phyloP scores from a whole-genome alignment of 768 basidiomycete species.

The Auriculariales sp. region DNA sequence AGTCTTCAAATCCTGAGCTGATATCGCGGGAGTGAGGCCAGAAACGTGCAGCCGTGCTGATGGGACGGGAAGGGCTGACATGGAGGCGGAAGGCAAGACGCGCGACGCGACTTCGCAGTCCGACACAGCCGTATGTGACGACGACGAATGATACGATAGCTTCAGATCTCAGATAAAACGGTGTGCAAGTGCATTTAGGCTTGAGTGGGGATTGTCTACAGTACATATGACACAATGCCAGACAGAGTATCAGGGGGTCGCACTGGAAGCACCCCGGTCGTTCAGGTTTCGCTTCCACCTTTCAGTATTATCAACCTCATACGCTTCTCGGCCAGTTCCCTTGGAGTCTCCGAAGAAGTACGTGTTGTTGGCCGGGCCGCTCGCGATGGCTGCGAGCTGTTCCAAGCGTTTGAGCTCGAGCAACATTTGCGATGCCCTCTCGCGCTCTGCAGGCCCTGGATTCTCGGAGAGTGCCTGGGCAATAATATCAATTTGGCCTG shows the following conservation, averaged over 20 bases:
- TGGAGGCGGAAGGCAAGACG: neutral
- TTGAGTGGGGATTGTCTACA: no score
- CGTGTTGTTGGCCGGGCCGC: slow-evolving; percentile 34
- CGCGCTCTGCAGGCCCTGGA: slow-evolving; percentile 18
- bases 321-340: slow-evolving; percentile 20
- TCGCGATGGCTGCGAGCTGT: slow-evolving; percentile 37
- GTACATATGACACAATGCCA: no score
- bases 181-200: no score
- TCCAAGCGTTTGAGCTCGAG: slow-evolving; percentile 36
- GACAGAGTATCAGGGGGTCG: neutral
- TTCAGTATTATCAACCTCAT: slow-evolving; percentile 34
- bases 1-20: slow-evolving; percentile 36
- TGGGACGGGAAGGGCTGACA: no score
- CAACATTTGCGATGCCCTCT: slow-evolving; percentile 26
- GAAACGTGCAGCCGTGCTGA: slow-evolving; percentile 57
- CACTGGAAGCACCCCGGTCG: neutral
- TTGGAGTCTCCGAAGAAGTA: slow-evolving; percentile 29
- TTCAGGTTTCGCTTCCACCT: slow-evolving; percentile 12
- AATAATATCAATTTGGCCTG: slow-evolving; percentile 32
- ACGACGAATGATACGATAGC: no score
- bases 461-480: slow-evolving; percentile 25
- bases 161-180: no score
- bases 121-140: no score
- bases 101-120: no score
- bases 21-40: slow-evolving; percentile 55